Conservation (phyloP, 2,329 filamentous ascomycete species). For the Diaporthe sp. region DNA sequence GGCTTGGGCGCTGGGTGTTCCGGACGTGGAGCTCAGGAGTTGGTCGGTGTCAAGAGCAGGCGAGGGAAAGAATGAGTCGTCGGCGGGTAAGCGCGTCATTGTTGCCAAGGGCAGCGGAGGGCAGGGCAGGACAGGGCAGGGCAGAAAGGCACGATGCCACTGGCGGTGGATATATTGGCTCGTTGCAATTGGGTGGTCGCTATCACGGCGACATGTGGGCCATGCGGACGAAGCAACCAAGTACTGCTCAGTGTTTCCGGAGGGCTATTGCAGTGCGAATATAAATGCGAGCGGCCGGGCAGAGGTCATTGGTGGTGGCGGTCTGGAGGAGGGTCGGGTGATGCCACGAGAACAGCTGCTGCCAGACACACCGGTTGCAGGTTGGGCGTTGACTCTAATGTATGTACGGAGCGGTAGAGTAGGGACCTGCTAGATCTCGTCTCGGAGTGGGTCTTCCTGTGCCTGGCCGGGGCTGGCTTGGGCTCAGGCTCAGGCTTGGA, state of each 20-base stretch:
- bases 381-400: constrained; percentile 26
- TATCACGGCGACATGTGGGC: constrained; percentile 24
- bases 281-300: constrained; percentile 7
- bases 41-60: constrained; percentile 53
- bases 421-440: constrained; percentile 19
- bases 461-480: constrained; percentile 19
- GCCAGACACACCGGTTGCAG: constrained; percentile 19
- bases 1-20: constrained; percentile 48
- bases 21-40: constrained; percentile 44
- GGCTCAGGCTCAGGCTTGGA: not conserved
- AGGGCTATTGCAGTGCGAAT: constrained; percentile 10
- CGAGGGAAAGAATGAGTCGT: constrained; percentile 58
- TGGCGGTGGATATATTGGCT: constrained; percentile 35
- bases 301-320: constrained; percentile 23
- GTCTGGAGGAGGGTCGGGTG: constrained; percentile 25
- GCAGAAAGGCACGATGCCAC: constrained; percentile 17
- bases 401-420: constrained; percentile 6
- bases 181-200: constrained; percentile 26
- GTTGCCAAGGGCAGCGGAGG: constrained; percentile 34
- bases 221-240: constrained; percentile 20
- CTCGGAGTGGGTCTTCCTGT: constrained; percentile 13
- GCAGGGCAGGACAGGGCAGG: constrained; percentile 11
- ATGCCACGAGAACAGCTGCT: constrained; percentile 19
- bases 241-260: not conserved
- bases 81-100: constrained; percentile 59